phyloP scores from a whole-genome alignment of 805 yeast genomes.

The Metschnikowia matae region DNA sequence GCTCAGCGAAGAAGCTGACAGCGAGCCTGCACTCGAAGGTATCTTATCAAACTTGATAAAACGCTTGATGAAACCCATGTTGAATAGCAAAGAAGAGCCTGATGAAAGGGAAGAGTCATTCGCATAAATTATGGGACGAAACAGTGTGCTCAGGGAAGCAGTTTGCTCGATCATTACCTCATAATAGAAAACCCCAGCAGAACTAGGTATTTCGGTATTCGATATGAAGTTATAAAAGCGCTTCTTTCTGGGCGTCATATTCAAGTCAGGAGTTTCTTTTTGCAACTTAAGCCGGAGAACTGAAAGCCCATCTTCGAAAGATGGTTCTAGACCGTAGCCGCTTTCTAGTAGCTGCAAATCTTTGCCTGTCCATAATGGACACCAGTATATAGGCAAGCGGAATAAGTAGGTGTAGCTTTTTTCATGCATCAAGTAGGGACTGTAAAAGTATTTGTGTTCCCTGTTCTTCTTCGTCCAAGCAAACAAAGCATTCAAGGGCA shows the following conservation, averaged over 20 bases:
- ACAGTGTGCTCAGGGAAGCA: slow-evolving; percentile 28
- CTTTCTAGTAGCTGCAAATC: slow-evolving; percentile 22
- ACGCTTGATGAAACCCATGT: slow-evolving; percentile 33
- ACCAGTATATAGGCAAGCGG: slow-evolving; percentile 38
- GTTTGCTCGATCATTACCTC: slow-evolving; percentile 37
- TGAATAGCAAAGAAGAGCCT: slow-evolving; percentile 28
- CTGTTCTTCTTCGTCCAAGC: slow-evolving; percentile 12
- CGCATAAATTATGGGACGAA: slow-evolving; percentile 30
- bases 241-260: slow-evolving; percentile 5
- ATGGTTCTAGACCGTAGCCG: slow-evolving; percentile 23
- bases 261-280: not conserved
- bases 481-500: slow-evolving; percentile 11
- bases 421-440: slow-evolving; percentile 27
- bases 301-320: slow-evolving; percentile 28
- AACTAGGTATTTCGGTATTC: slow-evolving; percentile 29
- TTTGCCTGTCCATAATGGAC: slow-evolving; percentile 30
- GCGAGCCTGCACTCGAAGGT: slow-evolving; percentile 6
- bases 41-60: slow-evolving; percentile 21
- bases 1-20: slow-evolving; percentile 11
- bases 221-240: slow-evolving; percentile 36
- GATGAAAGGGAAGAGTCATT: slow-evolving; percentile 34
- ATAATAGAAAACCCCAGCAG: slow-evolving; percentile 38
- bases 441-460: slow-evolving; percentile 22
- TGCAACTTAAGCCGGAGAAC: slow-evolving; percentile 22
- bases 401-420: slow-evolving; percentile 23